Base-by-base conservation (phyloP, 2,329 filamentous ascomycete genomes). In the Trichoderma lentiforme region DNA sequence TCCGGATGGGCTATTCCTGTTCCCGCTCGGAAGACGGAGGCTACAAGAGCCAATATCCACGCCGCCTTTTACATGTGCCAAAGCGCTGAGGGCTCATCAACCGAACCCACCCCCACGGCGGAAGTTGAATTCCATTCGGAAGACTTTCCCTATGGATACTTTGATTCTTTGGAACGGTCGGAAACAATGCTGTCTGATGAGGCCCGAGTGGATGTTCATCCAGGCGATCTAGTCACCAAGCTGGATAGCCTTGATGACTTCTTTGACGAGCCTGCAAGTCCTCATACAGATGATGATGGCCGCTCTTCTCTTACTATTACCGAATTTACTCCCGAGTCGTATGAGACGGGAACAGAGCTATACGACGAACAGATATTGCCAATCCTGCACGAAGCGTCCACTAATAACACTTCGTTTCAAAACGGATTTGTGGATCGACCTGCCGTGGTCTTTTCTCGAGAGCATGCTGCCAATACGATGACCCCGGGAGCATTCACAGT, bases 1-100 rank as follows among this genome's bases (percentile, higher is more conserved):
- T 96, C 93, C 18, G 96, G 96, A 2, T 99, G 96, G 96, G 96
- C 96, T 0, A 94, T 99, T 58, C 95, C 96, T 0, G 90, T 97
- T 79, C 96, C 96, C 18, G 95, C 95, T 0, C 92, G 93, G 71
- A 95, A 97, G 83, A 96, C 95, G 0, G 91, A 92, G 69, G 89
- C 91, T 39, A 98, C 96, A 4, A 89, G 96, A 71, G 89, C 91
- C 72, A 99, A 99, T 77, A 96, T 99, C 3, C 95, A 98, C 80
- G 94, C 95, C 0, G 95, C 96, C 0, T 98, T 98, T 81, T 97
- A 97, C 81, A 97, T 95, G 74, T 98, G 95, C 78, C 92, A 93
- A 68, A 92, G 89, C 73, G 86, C 88, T 4, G 87, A 91, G 74
- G 88, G 88, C 18, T 83, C 84, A 12, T 78, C 84, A 36, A 83